phyloP scores from a whole-genome alignment of 2,329 filamentous ascomycete species.

The Simplicillium sp. region DNA sequence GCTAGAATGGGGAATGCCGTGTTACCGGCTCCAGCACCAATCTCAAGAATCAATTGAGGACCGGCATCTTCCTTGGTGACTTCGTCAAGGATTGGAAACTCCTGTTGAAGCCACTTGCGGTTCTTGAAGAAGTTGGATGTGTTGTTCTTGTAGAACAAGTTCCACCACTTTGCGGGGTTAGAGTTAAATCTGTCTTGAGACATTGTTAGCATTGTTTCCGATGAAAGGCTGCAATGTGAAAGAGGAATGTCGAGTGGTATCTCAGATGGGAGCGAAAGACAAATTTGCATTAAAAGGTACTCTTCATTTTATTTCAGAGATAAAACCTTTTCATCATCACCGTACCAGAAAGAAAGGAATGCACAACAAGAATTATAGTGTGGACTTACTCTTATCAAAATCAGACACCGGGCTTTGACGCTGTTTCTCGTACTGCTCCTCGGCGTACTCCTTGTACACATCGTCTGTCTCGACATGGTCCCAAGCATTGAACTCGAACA shows the following conservation, averaged over 20 bases:
- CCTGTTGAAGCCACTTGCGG: slow-evolving; percentile 91
- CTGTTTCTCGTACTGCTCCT: slow-evolving; percentile 77
- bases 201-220: slow-evolving; percentile 26
- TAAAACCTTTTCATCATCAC: slow-evolving; percentile 50
- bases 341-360: slow-evolving; percentile 26
- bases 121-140: slow-evolving; percentile 98
- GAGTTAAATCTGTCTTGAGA: slow-evolving; percentile 66
- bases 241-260: slow-evolving; percentile 16
- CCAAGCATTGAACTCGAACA: slow-evolving; percentile 98
- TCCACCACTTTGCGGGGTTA: slow-evolving; percentile 94
- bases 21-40: slow-evolving; percentile 92
- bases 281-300: slow-evolving; percentile 41
- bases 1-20: slow-evolving; percentile 86
- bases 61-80: slow-evolving; percentile 64
- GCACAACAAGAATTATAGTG: slow-evolving; percentile 2
- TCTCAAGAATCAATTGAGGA: slow-evolving; percentile 67
- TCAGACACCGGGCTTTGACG: slow-evolving; percentile 80
- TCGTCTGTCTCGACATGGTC: slow-evolving; percentile 94
- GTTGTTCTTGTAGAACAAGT: slow-evolving; percentile 97
- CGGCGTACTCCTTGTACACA: slow-evolving; percentile 75
- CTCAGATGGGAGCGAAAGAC: slow-evolving; percentile 72
- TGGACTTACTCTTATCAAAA: slow-evolving; percentile 70
- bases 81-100: slow-evolving; percentile 80
- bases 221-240: slow-evolving; percentile 13
- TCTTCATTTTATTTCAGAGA: slow-evolving; percentile 59